phyloP scores from a whole-genome alignment of 1,284 basidiomycete species.

The Inonotus obliquus region DNA sequence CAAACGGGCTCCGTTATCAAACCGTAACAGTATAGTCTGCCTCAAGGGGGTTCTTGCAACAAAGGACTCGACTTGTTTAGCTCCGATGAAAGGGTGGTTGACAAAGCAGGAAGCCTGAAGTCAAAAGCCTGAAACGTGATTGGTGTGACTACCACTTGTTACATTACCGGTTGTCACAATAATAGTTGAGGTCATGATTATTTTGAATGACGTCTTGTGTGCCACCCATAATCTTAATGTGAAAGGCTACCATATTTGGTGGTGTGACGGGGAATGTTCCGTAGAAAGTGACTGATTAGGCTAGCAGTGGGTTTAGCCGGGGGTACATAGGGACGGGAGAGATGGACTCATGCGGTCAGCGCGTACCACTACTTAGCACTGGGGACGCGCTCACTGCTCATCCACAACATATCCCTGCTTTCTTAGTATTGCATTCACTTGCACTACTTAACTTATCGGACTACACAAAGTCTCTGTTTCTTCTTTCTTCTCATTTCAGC shows the following conservation, averaged over 20 bases:
- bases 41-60: background rate
- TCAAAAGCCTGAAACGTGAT: too few species aligned
- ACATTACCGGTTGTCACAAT: background rate
- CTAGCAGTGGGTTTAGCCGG: background rate
- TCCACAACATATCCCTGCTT: background rate
- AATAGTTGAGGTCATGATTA: background rate
- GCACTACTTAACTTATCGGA: conserved; percentile 17
- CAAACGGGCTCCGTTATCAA: background rate
- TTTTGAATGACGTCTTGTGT: background rate
- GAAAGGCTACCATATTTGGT: background rate
- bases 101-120: too few species aligned
- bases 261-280: background rate
- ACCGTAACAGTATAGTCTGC: background rate
- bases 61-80: background rate
- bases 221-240: too few species aligned
- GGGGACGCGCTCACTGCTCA: background rate
- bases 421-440: background rate
- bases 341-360: background rate
- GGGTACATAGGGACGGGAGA: background rate
- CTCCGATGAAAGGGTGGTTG: too few species aligned
- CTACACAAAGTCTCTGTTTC: background rate
- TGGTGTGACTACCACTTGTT: too few species aligned
- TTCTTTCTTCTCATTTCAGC: conserved; percentile 1
- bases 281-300: background rate
- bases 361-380: background rate